phyloP scores from a whole-genome alignment of 495 filamentous ascomycete genomes.

The Podospora tetraspora region DNA sequence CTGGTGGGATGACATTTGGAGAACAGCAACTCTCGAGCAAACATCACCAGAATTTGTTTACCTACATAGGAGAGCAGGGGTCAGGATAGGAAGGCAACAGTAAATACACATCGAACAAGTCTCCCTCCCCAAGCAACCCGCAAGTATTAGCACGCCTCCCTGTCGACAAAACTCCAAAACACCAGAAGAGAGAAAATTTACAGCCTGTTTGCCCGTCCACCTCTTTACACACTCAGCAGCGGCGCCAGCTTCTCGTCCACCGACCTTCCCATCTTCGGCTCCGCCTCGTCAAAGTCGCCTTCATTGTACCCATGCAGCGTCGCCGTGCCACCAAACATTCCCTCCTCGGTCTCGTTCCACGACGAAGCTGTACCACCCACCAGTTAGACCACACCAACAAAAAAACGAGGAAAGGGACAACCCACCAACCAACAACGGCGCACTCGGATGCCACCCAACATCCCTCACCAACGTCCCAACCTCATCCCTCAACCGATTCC shows the following conservation, averaged over 20 bases:
- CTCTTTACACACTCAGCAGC: background rate
- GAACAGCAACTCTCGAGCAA: too few species aligned
- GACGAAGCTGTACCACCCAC: slow-evolving; percentile 55
- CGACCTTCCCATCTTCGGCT: slow-evolving; percentile 52
- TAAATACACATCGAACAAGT: too few species aligned
- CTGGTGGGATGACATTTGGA: too few species aligned
- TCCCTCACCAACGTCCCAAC: slow-evolving; percentile 83
- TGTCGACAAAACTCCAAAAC: background rate
- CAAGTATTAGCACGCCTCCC: too few species aligned
- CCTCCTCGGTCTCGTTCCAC: slow-evolving; percentile 64
- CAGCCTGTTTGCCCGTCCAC: background rate
- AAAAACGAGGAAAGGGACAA: slow-evolving; percentile 2
- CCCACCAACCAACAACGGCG: slow-evolving; percentile 81
- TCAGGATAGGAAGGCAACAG: too few species aligned
- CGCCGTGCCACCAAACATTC: slow-evolving; percentile 60
- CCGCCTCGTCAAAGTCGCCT: slow-evolving; percentile 57
- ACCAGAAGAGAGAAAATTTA: background rate
- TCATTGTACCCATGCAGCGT: slow-evolving; percentile 74
- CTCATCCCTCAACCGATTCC: slow-evolving; percentile 29
- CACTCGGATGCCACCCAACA: slow-evolving; percentile 91
- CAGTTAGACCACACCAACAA: slow-evolving; percentile 10
- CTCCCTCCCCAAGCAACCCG: too few species aligned
- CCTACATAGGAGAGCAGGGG: too few species aligned
- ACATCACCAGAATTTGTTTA: too few species aligned
- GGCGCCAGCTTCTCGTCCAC: slow-evolving; percentile 46